Evolutionary conservation across 345 rosid species (phyloP), one percentile per base, ranked within the genome.

Genomic region (Eucalyptus leucophloia): DNA sequence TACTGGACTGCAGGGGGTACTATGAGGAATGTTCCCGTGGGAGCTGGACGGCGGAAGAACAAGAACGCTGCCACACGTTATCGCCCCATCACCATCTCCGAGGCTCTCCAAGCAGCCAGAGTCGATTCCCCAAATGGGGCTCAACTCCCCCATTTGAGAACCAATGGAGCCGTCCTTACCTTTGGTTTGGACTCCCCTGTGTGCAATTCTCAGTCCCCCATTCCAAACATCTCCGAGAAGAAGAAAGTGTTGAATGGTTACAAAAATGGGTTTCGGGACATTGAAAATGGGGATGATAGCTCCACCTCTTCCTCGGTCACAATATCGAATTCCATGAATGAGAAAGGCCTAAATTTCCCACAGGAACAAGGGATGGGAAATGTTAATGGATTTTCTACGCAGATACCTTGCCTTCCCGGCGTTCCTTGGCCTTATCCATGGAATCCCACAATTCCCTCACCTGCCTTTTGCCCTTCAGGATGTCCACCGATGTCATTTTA

Each of bases 1-100:
- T 97, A 97, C 88, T 97, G 99, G 99, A 97, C 99, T 11, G 97
- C 98, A 1, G 98, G 99, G 14, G 99, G 99, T 8, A 95, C 97
- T 58, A 96, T 97, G 99, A 96, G 99, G 90, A 97, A 95, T 80
- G 97, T 96, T 5, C 97, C 99, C 0, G 96, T 97, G 3, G 99
- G 99, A 23, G 99, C 99, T 24, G 99, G 99, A 16, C 95, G 99
- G 12, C 93, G 99, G 92, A 97, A 96, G 94, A 96, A 95, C 94
- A 97, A 96, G 94, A 96, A 92, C 88, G 92, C 95, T 17, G 92
- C 96, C 16, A 93, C 94, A 19, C 97, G 94, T 37, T 94, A 93
- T 89, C 95, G 90, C 18, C 97, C 96, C 88, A 94, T 96, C 89
- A 90, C 95, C 56, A 97, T 96, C 56, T 96, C 99, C 8, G 99